phyloP scores from a whole-genome alignment of 225 moss, liverwort and hornwort genomes.

The Physcomitrium patens region DNA sequence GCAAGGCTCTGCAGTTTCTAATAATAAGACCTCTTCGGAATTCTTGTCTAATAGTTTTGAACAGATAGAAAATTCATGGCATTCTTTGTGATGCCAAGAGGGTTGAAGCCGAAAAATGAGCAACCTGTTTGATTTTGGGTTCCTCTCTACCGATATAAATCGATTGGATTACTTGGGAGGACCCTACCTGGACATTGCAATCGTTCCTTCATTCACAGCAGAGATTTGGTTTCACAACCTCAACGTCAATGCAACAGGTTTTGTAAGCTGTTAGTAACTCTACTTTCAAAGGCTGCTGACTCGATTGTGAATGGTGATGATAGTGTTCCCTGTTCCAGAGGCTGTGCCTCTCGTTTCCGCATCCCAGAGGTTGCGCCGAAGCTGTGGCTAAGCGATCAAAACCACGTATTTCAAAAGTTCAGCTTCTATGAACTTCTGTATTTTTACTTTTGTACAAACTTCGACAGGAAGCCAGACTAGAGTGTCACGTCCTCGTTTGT shows the following conservation, averaged over 20 bases:
- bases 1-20: conserved; percentile 37
- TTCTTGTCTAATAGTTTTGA: conserved; percentile 41
- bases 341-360: no score
- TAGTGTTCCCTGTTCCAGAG: no score
- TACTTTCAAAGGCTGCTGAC: no score
- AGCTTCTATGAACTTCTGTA: no score
- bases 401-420: no score
- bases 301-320: no score
- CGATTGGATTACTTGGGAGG: conserved; percentile 40
- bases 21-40: conserved; percentile 28
- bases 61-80: conserved; percentile 20
- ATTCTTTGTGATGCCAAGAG: conserved; percentile 27
- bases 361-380: background rate
- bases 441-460: no score
- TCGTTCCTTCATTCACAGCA: conserved; percentile 37
- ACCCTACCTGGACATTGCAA: conserved; percentile 41
- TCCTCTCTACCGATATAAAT: conserved; percentile 31
- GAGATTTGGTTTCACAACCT: background rate
- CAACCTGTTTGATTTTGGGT: conserved; percentile 25
- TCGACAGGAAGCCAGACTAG: no score
- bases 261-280: background rate
- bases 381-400: no score
- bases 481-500: no score
- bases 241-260: background rate
- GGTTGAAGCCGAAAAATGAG: conserved; percentile 27